Evolutionary conservation across 2,329 filamentous ascomycete species (phyloP).

Genomic region (Neofusicoccum laricinum): DNA sequence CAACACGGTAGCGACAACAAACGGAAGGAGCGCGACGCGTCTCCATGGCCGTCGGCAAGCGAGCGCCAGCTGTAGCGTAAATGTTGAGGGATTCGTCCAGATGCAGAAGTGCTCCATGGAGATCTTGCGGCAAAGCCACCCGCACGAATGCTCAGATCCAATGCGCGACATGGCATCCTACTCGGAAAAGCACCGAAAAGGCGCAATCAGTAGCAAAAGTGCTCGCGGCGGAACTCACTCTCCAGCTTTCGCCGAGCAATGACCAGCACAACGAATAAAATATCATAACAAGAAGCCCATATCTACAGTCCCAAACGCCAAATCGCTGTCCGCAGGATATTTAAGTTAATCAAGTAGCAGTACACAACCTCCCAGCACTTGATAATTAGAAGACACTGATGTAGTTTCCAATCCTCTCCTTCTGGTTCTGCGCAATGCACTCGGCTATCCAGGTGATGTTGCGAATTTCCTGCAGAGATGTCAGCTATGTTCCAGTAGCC

Average conservation of each 20-base stretch:
- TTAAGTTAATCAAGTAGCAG: slow-evolving; percentile 5
- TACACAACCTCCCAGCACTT: not conserved
- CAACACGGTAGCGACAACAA: not conserved
- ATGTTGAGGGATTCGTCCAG: not conserved
- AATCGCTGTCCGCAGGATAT: slow-evolving; percentile 15
- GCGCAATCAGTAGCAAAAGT: too few relatives aligned
- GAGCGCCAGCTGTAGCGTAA: too few relatives aligned
- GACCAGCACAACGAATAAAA: not conserved
- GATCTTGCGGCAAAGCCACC: not conserved
- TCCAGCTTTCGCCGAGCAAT: too few relatives aligned
- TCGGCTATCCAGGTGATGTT: slow-evolving; percentile 99
- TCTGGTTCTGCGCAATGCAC: slow-evolving; percentile 99
- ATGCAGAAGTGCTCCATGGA: not conserved
- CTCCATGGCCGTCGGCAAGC: not conserved
- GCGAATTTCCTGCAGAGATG: slow-evolving; percentile 75
- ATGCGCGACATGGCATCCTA: too few relatives aligned
- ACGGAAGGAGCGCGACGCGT: not conserved
- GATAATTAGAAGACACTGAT: slow-evolving; percentile 84
- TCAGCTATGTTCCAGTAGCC: not conserved
- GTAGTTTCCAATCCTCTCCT: slow-evolving; percentile 97
- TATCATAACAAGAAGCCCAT: slow-evolving; percentile 8
- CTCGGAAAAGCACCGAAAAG: too few relatives aligned
- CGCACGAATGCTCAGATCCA: not conserved
- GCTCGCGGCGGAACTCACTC: too few relatives aligned
- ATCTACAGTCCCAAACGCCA: slow-evolving; percentile 16